Percentiles rank a stretch among this genome's conserved stretches.
Conservation (phyloP, 2,329 filamentous ascomycete species). For the Cladosporium sp. region DNA sequence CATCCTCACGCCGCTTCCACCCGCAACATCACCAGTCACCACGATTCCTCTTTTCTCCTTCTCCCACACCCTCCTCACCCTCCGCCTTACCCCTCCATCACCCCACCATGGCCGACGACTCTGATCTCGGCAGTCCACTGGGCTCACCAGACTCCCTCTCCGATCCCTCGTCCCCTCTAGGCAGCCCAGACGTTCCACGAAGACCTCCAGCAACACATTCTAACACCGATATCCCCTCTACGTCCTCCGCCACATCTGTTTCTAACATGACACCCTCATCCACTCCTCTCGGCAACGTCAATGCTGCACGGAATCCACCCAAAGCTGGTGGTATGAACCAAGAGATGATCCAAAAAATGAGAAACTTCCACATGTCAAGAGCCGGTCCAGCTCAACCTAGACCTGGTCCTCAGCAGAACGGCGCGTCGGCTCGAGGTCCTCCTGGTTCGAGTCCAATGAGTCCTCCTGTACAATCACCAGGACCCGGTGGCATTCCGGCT, state of each 20-base stretch:
- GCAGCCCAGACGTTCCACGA: slow-evolving; percentile 3
- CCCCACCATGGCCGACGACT: slow-evolving; percentile 13
- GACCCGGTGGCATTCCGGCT: slow-evolving; percentile 35
- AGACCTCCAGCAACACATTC: slow-evolving; percentile 20
- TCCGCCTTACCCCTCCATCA: slow-evolving; percentile 14
- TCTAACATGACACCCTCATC: slow-evolving; percentile 70
- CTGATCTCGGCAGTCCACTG: slow-evolving; percentile 6
- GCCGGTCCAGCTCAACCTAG: slow-evolving; percentile 46
- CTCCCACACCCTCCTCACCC: slow-evolving; percentile 25
- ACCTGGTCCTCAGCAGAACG: slow-evolving; percentile 6
- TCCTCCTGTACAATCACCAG: slow-evolving; percentile 17
- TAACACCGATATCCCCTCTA: slow-evolving; percentile 32
- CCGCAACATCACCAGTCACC: neutral
- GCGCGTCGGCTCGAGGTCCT: neutral
- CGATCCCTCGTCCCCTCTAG: slow-evolving; percentile 12
- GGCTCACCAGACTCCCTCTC: slow-evolving; percentile 15
- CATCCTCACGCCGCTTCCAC: neutral
- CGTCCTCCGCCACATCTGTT: slow-evolving; percentile 28
- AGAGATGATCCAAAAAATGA: slow-evolving; percentile 65
- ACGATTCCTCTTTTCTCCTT: neutral
- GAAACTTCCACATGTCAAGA: slow-evolving; percentile 62
- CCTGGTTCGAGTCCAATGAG: slow-evolving; percentile 11
- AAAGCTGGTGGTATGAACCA: slow-evolving; percentile 32
- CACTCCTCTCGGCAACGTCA: slow-evolving; percentile 74
- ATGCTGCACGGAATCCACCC: slow-evolving; percentile 56